phyloP scores from a whole-genome alignment of 768 basidiomycete genomes.

The Tulasnella sp. region DNA sequence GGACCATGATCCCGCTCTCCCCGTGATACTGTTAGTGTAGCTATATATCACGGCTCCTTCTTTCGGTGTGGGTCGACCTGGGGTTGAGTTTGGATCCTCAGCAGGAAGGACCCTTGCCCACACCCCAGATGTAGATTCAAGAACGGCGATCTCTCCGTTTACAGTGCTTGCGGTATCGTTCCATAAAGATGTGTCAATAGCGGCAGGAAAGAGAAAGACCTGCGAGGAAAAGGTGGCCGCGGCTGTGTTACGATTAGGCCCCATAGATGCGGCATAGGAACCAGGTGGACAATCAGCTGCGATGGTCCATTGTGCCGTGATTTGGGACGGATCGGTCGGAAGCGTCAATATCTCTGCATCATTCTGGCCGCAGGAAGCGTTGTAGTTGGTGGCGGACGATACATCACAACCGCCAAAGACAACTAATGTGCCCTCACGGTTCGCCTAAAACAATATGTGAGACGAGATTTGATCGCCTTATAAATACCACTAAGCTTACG shows the following conservation, averaged over 20 bases:
- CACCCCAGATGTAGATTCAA: slow-evolving; percentile 47
- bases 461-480: not conserved
- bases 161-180: slow-evolving; percentile 48
- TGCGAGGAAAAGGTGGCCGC: slow-evolving; percentile 52
- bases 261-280: slow-evolving; percentile 41
- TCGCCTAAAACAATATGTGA: not conserved
- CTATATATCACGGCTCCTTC: slow-evolving; percentile 61
- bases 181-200: slow-evolving; percentile 55
- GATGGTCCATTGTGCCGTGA: slow-evolving; percentile 26
- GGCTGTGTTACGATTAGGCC: slow-evolving; percentile 47
- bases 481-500: not conserved
- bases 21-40: slow-evolving; percentile 30
- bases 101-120: slow-evolving; percentile 70
- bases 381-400: slow-evolving; percentile 27
- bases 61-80: slow-evolving; percentile 53
- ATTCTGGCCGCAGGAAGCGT: slow-evolving; percentile 46
- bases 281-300: slow-evolving; percentile 48
- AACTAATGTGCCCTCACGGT: slow-evolving; percentile 32
- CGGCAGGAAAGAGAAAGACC: slow-evolving; percentile 58
- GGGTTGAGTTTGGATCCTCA: slow-evolving; percentile 52
- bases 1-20: slow-evolving; percentile 25
- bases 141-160: slow-evolving; percentile 64
- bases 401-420: slow-evolving; percentile 49
- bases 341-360: slow-evolving; percentile 48
- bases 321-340: slow-evolving; percentile 19